Evolutionary conservation across 1,284 basidiomycete species (phyloP).

Genomic region (Naganishia cerealis): DNA sequence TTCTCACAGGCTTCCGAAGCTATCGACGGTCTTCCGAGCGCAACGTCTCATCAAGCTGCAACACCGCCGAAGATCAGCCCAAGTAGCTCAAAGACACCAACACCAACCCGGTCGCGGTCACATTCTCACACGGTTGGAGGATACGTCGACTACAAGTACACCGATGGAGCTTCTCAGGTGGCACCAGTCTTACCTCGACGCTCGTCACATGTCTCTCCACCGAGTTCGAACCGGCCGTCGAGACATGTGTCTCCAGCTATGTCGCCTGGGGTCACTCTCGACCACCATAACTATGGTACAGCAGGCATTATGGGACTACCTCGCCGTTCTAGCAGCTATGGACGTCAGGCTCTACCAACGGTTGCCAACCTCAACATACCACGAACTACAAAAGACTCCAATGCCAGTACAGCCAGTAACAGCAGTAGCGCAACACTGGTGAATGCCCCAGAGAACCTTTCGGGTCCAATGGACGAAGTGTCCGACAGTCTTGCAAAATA

Average conservation of each 20-base stretch:
- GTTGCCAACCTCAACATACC: background rate
- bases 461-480: slow-evolving; percentile 32
- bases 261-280: slow-evolving; percentile 12
- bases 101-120: slow-evolving; percentile 18
- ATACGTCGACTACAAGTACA: slow-evolving; percentile 20
- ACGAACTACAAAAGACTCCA: slow-evolving; percentile 5
- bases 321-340: slow-evolving; percentile 20
- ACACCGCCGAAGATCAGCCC: background rate
- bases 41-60: background rate
- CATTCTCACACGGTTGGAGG: slow-evolving; percentile 5
- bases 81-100: slow-evolving; percentile 15
- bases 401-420: slow-evolving; percentile 1
- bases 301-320: slow-evolving; percentile 18
- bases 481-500: slow-evolving; percentile 29
- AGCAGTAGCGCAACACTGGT: slow-evolving; percentile 2
- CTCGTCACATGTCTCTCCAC: slow-evolving; percentile 21
- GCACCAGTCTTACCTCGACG: slow-evolving; percentile 19
- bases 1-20: slow-evolving; percentile 15
- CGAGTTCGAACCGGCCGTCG: slow-evolving; percentile 15
- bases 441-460: background rate
- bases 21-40: slow-evolving; percentile 15
- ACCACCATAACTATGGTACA: background rate
- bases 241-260: slow-evolving; percentile 19
- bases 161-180: background rate
- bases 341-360: slow-evolving; percentile 9